phyloP scores from a whole-genome alignment of 345 rosid species.

The Syzygium oleosum region DNA sequence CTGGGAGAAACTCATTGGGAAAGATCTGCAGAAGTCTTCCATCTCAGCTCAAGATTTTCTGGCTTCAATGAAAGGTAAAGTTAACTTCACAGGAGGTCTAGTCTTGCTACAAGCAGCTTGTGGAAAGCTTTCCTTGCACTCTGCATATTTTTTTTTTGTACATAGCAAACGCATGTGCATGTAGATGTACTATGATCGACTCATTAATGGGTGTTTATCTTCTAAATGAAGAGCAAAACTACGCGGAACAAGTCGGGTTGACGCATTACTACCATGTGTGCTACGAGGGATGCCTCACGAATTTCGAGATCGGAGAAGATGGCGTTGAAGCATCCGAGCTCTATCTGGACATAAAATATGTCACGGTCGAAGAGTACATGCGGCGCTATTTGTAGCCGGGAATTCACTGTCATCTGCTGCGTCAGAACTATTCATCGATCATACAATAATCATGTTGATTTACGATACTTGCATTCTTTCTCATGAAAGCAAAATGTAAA shows the following conservation, averaged over 20 bases:
- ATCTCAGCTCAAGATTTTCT: slow-evolving; percentile 38
- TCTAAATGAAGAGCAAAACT: slow-evolving; percentile 1
- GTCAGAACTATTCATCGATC: background rate
- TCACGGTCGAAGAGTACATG: slow-evolving; percentile 28
- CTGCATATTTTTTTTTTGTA: background rate
- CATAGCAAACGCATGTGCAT: background rate
- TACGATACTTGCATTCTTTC: background rate
- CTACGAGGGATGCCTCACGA: slow-evolving; percentile 51
- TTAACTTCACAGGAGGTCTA: background rate
- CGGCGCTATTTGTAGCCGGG: slow-evolving; percentile 18
- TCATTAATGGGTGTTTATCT: background rate
- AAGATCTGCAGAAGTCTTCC: slow-evolving; percentile 28
- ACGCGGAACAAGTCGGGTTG: slow-evolving; percentile 37
- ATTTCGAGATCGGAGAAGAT: slow-evolving; percentile 35
- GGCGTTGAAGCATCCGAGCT: slow-evolving; percentile 36
- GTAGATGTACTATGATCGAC: background rate
- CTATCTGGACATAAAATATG: slow-evolving; percentile 33
- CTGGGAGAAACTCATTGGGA: slow-evolving; percentile 53
- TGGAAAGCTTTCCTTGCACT: background rate
- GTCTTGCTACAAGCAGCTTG: background rate
- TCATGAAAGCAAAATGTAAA: background rate
- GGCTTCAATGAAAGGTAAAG: slow-evolving; percentile 24
- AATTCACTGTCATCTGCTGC: background rate
- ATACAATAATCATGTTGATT: background rate
- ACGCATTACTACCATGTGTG: slow-evolving; percentile 48